A percentile compares a stretch with the other conserved stretches of the same genome.
Evolutionary conservation across 2,329 filamentous ascomycete species (phyloP).

Genomic region (Trichoderma sp.): DNA sequence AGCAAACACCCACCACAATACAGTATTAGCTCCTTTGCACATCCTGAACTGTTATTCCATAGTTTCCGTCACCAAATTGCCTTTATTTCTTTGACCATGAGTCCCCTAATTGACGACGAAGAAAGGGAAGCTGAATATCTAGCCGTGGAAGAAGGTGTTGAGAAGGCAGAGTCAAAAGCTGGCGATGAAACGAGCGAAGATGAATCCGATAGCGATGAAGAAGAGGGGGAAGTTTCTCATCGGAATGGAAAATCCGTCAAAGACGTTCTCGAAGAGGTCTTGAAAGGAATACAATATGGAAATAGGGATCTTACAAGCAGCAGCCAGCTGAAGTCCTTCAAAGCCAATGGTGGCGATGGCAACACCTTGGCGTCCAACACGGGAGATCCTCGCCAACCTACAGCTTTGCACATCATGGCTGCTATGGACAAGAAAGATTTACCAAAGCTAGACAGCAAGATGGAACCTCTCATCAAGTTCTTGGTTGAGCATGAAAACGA

Average conservation of each 20-base stretch:
- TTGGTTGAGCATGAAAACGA: slow-evolving; percentile 12
- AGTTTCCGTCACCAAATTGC: background rate
- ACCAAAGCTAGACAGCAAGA: slow-evolving; percentile 22
- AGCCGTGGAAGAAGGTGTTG: slow-evolving; percentile 14
- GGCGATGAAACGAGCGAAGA: slow-evolving; percentile 22
- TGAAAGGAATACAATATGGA: slow-evolving; percentile 16
- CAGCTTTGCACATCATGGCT: slow-evolving; percentile 24
- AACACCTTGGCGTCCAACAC: slow-evolving; percentile 17
- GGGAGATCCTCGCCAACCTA: slow-evolving; percentile 20
- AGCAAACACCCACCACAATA: background rate
- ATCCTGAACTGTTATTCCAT: background rate
- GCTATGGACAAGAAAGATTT: slow-evolving; percentile 21
- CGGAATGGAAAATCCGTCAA: slow-evolving; percentile 16
- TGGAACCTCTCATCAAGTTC: slow-evolving; percentile 22
- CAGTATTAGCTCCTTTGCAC: background rate
- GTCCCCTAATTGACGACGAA: slow-evolving; percentile 14
- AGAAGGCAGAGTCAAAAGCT: slow-evolving; percentile 18
- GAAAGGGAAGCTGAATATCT: background rate
- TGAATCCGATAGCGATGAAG: slow-evolving; percentile 24
- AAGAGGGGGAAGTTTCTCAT: slow-evolving; percentile 7
- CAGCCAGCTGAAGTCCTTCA: slow-evolving; percentile 16
- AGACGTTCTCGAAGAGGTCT: slow-evolving; percentile 12
- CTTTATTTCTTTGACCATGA: background rate
- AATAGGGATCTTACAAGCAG: slow-evolving; percentile 12
- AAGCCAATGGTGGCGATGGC: slow-evolving; percentile 7